Conservation (phyloP, 345 rosid genomes). For the Microcos paniculata region DNA sequence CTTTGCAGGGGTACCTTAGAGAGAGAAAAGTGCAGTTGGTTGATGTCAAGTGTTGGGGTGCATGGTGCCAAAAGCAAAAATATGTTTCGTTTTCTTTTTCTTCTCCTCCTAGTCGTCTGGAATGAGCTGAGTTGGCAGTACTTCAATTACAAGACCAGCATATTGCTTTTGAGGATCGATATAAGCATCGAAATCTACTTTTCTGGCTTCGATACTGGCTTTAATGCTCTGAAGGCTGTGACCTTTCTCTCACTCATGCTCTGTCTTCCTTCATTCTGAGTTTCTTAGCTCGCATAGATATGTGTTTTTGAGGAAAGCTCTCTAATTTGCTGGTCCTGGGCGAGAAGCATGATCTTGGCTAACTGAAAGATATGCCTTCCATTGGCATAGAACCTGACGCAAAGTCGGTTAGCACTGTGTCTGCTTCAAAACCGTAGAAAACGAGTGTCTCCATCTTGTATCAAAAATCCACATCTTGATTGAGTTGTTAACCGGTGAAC, state of each 20-base stretch:
- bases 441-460: constrained; percentile 94
- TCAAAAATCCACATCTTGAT: constrained; percentile 99
- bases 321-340: constrained; percentile 98
- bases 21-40: too few relatives aligned
- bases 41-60: too few relatives aligned
- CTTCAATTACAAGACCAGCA: constrained; percentile 93
- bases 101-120: constrained; percentile 93
- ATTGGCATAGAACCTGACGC: constrained; percentile 96
- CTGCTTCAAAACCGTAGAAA: constrained; percentile 94
- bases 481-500: constrained; percentile 93
- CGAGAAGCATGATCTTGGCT: constrained; percentile 98
- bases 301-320: constrained; percentile 93
- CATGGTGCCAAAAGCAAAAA: too few relatives aligned
- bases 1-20: too few relatives aligned
- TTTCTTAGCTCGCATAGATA: constrained; percentile 89
- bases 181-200: constrained; percentile 92
- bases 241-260: constrained; percentile 99
- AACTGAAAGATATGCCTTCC: constrained; percentile 97
- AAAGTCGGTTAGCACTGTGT: constrained; percentile 95
- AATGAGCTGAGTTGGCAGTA: constrained; percentile 80
- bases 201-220: constrained; percentile 95
- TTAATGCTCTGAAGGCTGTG: constrained; percentile 98
- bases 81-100: too few relatives aligned
- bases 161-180: constrained; percentile 96
- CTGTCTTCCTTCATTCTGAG: constrained; percentile 92